Conservation (phyloP, 192 early-diverging fungal genomes). For the Coemansia sp. region DNA sequence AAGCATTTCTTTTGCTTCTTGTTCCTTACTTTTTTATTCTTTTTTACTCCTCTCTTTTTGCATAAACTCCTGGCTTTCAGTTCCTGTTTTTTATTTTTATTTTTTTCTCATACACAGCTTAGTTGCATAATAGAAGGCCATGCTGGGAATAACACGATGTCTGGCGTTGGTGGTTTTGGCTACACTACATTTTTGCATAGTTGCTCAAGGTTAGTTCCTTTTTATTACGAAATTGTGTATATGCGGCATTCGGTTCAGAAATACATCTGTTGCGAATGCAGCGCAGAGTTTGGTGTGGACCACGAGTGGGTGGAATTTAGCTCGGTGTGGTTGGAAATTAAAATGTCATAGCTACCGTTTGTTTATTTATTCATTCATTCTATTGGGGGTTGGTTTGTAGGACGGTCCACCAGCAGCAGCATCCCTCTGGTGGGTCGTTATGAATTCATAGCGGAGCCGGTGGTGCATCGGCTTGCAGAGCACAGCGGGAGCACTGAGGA, state of each 20-base stretch:
- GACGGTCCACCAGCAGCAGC: slow-evolving; percentile 26
- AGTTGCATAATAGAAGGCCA: background rate
- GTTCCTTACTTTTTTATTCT: too few species aligned
- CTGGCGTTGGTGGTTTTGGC: background rate
- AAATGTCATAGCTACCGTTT: too few species aligned
- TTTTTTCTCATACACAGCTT: background rate
- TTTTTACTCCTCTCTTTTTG: background rate
- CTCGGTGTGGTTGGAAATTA: too few species aligned
- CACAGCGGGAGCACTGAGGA: background rate
- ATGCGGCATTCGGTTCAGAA: background rate
- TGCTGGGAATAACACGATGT: background rate
- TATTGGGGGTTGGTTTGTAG: slow-evolving; percentile 3
- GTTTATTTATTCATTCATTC: too few species aligned
- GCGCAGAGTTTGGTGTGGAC: too few species aligned
- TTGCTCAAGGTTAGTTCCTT: background rate
- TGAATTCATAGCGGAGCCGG: slow-evolving; percentile 47
- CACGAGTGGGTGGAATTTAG: too few species aligned
- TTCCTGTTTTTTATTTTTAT: background rate
- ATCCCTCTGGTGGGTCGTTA: slow-evolving; percentile 42
- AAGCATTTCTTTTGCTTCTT: too few species aligned
- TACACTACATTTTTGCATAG: background rate
- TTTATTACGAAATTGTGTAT: background rate
- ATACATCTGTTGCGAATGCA: too few species aligned
- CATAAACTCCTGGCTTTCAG: background rate
- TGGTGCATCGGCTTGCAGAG: slow-evolving; percentile 34